A percentile compares a stretch with the other conserved stretches of the same genome.
phyloP scores from a whole-genome alignment of 1,139 yeast species.

The Zygoascus hellenicus region DNA sequence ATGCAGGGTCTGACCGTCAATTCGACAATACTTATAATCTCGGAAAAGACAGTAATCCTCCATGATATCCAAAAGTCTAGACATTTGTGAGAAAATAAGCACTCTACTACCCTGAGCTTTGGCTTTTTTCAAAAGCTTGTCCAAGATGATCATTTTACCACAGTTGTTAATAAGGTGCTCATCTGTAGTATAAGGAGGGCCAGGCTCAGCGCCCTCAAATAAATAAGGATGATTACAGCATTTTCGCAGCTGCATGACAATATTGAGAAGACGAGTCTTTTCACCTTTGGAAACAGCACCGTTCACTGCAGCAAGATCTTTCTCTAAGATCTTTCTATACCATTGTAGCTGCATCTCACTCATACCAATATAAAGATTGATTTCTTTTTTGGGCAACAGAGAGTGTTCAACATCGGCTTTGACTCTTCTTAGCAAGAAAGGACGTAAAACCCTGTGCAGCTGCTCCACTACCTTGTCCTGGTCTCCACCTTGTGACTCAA shows the following conservation, averaged over 20 bases:
- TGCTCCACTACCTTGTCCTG: constrained; percentile 80
- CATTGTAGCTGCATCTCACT: constrained; percentile 88
- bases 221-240: constrained; percentile 97
- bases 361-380: constrained; percentile 89
- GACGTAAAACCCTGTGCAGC: constrained; percentile 76
- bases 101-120: constrained; percentile 81
- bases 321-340: constrained; percentile 84
- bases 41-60: constrained; percentile 90
- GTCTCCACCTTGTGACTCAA: constrained; percentile 45
- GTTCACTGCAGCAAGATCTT: constrained; percentile 94
- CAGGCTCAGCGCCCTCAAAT: constrained; percentile 98
- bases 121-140: constrained; percentile 69
- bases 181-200: constrained; percentile 96
- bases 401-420: constrained; percentile 92
- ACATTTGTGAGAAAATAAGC: constrained; percentile 91
- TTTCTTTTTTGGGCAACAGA: constrained; percentile 81
- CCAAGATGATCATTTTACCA: constrained; percentile 86
- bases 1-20: constrained; percentile 92
- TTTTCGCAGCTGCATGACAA: constrained; percentile 94
- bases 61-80: constrained; percentile 79
- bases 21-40: constrained; percentile 81
- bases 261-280: constrained; percentile 81
- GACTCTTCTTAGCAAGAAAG: constrained; percentile 82
- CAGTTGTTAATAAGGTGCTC: constrained; percentile 85
- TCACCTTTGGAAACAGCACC: constrained; percentile 86